Percentiles rank a stretch among this genome's conserved stretches.
Conservation (phyloP, 371 early-diverging fungal species). For the Rhizomucor pusillus region DNA sequence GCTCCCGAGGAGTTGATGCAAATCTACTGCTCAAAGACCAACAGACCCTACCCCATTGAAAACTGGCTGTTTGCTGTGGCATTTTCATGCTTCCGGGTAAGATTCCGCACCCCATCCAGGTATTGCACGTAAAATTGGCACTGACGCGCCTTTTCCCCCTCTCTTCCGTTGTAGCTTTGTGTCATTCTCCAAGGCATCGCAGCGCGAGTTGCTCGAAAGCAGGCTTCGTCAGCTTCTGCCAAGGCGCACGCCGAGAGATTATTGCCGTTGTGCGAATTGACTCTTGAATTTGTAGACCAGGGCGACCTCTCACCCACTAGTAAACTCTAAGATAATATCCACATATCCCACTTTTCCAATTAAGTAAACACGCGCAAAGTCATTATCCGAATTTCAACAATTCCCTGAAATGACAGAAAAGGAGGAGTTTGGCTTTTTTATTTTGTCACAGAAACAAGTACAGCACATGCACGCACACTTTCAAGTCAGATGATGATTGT, state of each 20-base stretch:
- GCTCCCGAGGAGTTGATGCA: slow-evolving; percentile 60
- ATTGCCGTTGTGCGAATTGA: slow-evolving; percentile 27
- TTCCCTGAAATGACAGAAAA: too few relatives aligned
- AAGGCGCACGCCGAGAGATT: slow-evolving; percentile 45
- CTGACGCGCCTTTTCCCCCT: background rate
- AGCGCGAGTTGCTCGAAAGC: slow-evolving; percentile 82
- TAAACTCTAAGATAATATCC: too few relatives aligned
- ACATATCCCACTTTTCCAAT: too few relatives aligned
- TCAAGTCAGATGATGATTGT: too few relatives aligned
- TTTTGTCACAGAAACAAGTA: too few relatives aligned
- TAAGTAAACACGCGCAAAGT: too few relatives aligned
- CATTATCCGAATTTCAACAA: too few relatives aligned
- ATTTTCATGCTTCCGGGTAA: slow-evolving; percentile 45
- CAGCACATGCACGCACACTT: too few relatives aligned
- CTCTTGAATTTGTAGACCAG: slow-evolving; percentile 36
- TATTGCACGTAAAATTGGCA: background rate
- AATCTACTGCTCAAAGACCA: slow-evolving; percentile 58
- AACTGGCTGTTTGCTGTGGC: slow-evolving; percentile 55
- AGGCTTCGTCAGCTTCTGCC: slow-evolving; percentile 83
- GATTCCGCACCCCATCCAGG: slow-evolving; percentile 1
- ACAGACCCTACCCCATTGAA: slow-evolving; percentile 65
- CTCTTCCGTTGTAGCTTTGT: slow-evolving; percentile 49
- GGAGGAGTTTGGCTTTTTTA: too few relatives aligned
- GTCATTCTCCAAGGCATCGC: slow-evolving; percentile 87
- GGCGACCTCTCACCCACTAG: slow-evolving; percentile 27